These are phyloP conservation scores for Sequoiadendron giganteum DNA, from an alignment of 75 land plant genomes.

Conservation along the genomic window DNA sequence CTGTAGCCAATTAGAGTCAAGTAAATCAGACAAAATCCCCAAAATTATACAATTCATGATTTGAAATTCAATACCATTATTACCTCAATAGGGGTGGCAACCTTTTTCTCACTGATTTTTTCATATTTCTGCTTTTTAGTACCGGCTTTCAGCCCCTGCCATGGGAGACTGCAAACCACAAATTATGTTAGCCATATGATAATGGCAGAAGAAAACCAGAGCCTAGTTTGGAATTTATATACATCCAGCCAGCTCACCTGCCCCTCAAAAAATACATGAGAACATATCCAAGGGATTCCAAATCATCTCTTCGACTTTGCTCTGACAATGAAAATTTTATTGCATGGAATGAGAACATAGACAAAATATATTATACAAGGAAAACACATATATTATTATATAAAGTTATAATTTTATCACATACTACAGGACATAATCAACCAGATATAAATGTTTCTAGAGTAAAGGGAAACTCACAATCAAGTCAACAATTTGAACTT, in stretches of 20 bases:
- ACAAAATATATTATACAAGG: not conserved
- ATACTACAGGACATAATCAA: not conserved
- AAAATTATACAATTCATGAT: conserved; percentile 12
- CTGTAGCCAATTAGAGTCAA: not conserved
- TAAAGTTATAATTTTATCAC: not conserved
- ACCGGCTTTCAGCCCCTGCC: conserved; percentile 99
- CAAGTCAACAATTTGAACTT: conserved; percentile 8
- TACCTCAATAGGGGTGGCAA: conserved; percentile 97
- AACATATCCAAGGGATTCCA: conserved; percentile 96
- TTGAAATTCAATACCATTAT: not conserved
- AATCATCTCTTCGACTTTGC: conserved; percentile 97
- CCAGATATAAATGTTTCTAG: not conserved
- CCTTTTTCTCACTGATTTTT: conserved; percentile 94
- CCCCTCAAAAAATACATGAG: conserved; percentile 94
- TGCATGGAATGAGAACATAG: not conserved
- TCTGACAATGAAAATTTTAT: conserved; percentile 38
- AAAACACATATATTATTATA: not conserved
- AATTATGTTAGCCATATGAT: not conserved
- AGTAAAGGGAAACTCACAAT: not conserved
- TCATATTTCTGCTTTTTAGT: conserved; percentile 99
- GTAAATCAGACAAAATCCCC: not conserved
- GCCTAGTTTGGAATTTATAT: not conserved
- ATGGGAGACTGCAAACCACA: conserved; percentile 70
- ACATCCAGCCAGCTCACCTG: conserved; percentile 45
- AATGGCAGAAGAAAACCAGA: not conserved